These are phyloP conservation scores for Pythium aphanidermatum DNA, from an alignment of 352 stramenopile species.

Conservation along the genomic window DNA sequence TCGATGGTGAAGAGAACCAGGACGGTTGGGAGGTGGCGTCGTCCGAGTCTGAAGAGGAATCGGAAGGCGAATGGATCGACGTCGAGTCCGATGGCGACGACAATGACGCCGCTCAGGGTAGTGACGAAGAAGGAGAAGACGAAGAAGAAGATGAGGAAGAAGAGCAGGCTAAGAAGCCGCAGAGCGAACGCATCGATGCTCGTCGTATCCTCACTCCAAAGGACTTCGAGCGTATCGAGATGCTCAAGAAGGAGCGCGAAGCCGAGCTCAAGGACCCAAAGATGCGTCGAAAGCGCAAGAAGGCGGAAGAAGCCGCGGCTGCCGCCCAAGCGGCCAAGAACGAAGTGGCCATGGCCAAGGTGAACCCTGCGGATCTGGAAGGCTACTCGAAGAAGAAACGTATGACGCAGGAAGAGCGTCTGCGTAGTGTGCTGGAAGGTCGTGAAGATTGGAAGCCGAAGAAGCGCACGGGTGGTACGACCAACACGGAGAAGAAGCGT, in stretches of 20 bases:
- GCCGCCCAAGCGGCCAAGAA: slow-evolving; percentile 23
- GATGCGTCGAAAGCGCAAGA: slow-evolving; percentile 71
- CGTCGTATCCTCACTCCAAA: slow-evolving; percentile 85
- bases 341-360: slow-evolving; percentile 46
- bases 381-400: slow-evolving; percentile 89
- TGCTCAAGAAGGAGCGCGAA: slow-evolving; percentile 87
- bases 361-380: slow-evolving; percentile 73
- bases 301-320: slow-evolving; percentile 53
- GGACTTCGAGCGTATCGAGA: slow-evolving; percentile 87
- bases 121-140: slow-evolving; percentile 38
- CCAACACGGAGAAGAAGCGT: slow-evolving; percentile 96
- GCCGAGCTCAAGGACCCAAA: slow-evolving; percentile 78
- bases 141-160: slow-evolving; percentile 43
- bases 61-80: slow-evolving; percentile 69
- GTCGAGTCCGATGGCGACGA: slow-evolving; percentile 46
- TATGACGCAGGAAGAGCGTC: slow-evolving; percentile 78
- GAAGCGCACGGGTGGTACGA: slow-evolving; percentile 91
- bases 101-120: slow-evolving; percentile 15
- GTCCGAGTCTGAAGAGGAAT: slow-evolving; percentile 51
- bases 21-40: slow-evolving; percentile 81
- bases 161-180: slow-evolving; percentile 20
- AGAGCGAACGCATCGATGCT: slow-evolving; percentile 82
- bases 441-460: slow-evolving; percentile 91
- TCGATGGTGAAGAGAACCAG: slow-evolving; percentile 77
- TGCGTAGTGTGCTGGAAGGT: slow-evolving; percentile 83